Percentiles rank a stretch among this genome's conserved stretches.
Evolutionary conservation across 2,329 filamentous ascomycete genomes (phyloP).

Genomic region (Cercospora canescens): DNA sequence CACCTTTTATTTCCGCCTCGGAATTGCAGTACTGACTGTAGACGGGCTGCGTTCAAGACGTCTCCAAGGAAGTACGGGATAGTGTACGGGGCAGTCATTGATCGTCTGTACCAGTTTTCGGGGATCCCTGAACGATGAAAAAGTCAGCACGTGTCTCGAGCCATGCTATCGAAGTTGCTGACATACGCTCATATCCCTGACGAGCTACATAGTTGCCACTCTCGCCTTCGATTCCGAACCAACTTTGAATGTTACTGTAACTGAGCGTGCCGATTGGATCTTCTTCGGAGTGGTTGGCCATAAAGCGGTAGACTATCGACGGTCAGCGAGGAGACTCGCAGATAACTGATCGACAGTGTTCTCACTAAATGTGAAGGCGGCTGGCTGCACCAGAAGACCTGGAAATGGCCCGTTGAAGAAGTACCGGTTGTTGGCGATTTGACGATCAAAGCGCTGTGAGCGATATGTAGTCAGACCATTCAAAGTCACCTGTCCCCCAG

Average conservation of each 20-base stretch:
- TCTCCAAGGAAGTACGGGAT: constrained; percentile 35
- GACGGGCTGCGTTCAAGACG: constrained; percentile 18
- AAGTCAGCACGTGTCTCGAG: background rate
- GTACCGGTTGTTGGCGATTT: constrained; percentile 35
- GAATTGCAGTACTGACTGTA: constrained; percentile 16
- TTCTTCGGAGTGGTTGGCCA: constrained; percentile 30
- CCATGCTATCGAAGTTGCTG: too few species aligned
- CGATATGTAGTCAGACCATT: constrained; percentile 20
- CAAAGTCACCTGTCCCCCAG: constrained; percentile 24
- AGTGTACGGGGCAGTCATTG: constrained; percentile 33
- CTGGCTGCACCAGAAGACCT: constrained; percentile 22
- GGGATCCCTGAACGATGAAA: constrained; percentile 8
- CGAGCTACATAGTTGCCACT: constrained; percentile 22
- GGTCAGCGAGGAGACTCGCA: background rate
- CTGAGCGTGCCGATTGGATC: constrained; percentile 25
- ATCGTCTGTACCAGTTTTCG: constrained; percentile 34
- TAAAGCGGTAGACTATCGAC: constrained; percentile 30
- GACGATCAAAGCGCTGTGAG: constrained; percentile 22
- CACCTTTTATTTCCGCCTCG: background rate
- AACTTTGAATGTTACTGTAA: constrained; percentile 25
- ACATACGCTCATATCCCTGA: constrained; percentile 26
- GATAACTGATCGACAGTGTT: background rate
- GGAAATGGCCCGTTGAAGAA: constrained; percentile 22
- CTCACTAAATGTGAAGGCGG: constrained; percentile 25
- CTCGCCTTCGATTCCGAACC: constrained; percentile 27